Percentiles rank a stretch among this genome's conserved stretches.
Evolutionary conservation across 2,329 filamentous ascomycete species (phyloP).

Genomic region (Nemania sp.): DNA sequence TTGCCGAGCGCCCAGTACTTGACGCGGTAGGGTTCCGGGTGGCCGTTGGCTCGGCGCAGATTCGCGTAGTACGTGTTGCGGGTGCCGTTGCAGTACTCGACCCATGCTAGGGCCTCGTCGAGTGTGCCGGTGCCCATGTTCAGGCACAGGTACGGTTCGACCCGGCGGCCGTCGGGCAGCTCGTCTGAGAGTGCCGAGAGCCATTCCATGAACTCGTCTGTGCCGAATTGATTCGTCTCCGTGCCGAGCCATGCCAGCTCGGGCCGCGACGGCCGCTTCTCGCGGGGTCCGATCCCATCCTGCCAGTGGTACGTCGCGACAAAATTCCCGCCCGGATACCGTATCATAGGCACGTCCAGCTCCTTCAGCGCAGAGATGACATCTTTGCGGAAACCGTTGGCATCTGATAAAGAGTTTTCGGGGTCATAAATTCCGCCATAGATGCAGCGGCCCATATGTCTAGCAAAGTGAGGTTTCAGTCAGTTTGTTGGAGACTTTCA

Average conservation of each 20-base stretch:
- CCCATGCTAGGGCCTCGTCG: slow-evolving; percentile 67
- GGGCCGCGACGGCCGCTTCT: slow-evolving; percentile 66
- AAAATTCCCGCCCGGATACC: slow-evolving; percentile 85
- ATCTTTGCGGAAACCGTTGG: slow-evolving; percentile 76
- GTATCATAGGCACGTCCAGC: slow-evolving; percentile 73
- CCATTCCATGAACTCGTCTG: slow-evolving; percentile 86
- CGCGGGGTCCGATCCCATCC: slow-evolving; percentile 75
- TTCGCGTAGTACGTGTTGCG: slow-evolving; percentile 81
- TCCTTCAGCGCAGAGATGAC: slow-evolving; percentile 75
- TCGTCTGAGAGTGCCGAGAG: slow-evolving; percentile 70
- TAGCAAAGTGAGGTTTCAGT: slow-evolving; percentile 38
- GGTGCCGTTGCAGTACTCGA: slow-evolving; percentile 85
- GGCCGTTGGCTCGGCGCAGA: slow-evolving; percentile 73
- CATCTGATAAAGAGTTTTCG: slow-evolving; percentile 70
- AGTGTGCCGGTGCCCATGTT: slow-evolving; percentile 78
- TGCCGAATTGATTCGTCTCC: slow-evolving; percentile 80
- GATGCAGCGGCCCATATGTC: slow-evolving; percentile 87
- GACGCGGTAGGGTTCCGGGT: slow-evolving; percentile 74
- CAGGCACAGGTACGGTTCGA: slow-evolving; percentile 77
- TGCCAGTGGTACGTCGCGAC: slow-evolving; percentile 84
- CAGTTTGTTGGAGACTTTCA: slow-evolving; percentile 1
- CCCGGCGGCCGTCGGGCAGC: slow-evolving; percentile 51
- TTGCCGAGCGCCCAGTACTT: slow-evolving; percentile 89
- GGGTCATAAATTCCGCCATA: slow-evolving; percentile 87
- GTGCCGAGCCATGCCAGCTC: slow-evolving; percentile 80